phyloP scores from a whole-genome alignment of 345 rosid species.

The Moricandia moricandioides region DNA sequence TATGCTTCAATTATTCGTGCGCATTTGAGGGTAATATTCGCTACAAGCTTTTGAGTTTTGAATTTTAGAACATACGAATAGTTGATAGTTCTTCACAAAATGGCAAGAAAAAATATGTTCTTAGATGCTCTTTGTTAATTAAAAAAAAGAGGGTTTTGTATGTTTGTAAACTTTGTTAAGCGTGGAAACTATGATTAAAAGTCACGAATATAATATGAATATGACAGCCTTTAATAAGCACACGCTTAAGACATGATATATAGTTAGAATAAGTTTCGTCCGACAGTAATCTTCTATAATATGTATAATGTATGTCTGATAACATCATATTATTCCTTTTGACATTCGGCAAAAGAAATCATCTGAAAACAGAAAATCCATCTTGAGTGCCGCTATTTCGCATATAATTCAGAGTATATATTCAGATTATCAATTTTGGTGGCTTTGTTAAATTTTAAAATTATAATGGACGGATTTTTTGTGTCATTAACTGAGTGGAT shows the following conservation, averaged over 20 bases:
- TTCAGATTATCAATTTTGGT: background rate
- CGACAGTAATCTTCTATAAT: conserved; percentile 12
- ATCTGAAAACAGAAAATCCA: background rate
- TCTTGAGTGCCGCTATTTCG: conserved; percentile 2
- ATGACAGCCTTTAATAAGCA: conserved; percentile 11
- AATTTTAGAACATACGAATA: conserved; percentile 31
- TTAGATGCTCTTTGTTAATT: background rate
- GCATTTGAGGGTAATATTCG: conserved; percentile 28
- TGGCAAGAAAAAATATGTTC: background rate
- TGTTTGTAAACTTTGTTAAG: conserved; percentile 13
- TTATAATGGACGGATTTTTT: background rate
- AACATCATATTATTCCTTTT: conserved; percentile 19
- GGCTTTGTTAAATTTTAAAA: conserved; percentile 14
- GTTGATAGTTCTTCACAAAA: conserved; percentile 20
- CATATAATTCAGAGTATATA: background rate
- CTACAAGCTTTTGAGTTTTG: conserved; percentile 18
- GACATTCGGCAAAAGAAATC: conserved; percentile 16
- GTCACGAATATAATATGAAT: conserved; percentile 19
- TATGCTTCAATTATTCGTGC: conserved; percentile 17
- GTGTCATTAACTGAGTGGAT: conserved; percentile 31
- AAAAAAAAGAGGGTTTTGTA: background rate
- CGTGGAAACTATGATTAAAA: conserved; percentile 28
- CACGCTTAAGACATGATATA: conserved; percentile 31
- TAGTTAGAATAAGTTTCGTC: conserved; percentile 16
- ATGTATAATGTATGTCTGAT: conserved; percentile 15